A percentile compares a stretch with the other conserved stretches of the same genome.
These are phyloP conservation scores for Arthrobotrys pseudoclavata DNA, from an alignment of 2,329 filamentous ascomycete species.

Conservation along the genomic window DNA sequence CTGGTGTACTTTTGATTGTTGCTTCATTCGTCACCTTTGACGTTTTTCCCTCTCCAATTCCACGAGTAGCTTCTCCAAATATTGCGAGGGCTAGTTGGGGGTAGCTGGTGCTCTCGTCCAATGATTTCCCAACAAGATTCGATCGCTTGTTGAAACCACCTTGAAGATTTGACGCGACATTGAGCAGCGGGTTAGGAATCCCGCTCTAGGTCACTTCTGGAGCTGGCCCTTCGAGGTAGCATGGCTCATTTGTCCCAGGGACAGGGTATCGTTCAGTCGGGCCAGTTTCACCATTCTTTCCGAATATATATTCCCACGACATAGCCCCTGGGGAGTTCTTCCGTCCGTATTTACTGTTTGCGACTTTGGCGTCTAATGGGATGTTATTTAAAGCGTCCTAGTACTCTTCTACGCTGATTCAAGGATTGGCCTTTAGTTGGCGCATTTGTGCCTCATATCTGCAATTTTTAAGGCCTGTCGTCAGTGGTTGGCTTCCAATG, in stretches of 20 bases:
- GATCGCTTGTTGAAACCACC: not conserved
- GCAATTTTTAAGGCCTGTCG: not conserved
- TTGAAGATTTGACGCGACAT: not conserved
- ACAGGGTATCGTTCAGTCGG: not conserved
- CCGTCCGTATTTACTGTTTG: not conserved
- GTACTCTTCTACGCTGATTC: not conserved
- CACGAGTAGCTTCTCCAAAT: no score
- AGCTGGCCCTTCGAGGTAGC: not conserved
- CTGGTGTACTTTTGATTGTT: no score
- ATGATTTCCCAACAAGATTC: no score
- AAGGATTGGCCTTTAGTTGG: not conserved
- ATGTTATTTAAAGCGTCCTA: slow-evolving; percentile 2
- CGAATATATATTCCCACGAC: not conserved
- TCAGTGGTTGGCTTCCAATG: not conserved
- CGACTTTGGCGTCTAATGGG: not conserved
- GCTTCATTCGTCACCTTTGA: no score
- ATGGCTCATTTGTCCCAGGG: slow-evolving; percentile 4
- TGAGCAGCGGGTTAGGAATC: not conserved
- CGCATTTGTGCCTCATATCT: not conserved
- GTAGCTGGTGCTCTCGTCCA: not conserved
- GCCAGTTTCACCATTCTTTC: no score
- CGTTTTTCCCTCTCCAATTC: no score
- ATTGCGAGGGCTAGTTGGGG: not conserved
- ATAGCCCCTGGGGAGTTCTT: not conserved
- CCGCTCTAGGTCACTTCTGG: not conserved